Evolutionary conservation across 257 asterid species (phyloP), one percentile per base, ranked within the genome.

Genomic region (Solanum arcanum): DNA sequence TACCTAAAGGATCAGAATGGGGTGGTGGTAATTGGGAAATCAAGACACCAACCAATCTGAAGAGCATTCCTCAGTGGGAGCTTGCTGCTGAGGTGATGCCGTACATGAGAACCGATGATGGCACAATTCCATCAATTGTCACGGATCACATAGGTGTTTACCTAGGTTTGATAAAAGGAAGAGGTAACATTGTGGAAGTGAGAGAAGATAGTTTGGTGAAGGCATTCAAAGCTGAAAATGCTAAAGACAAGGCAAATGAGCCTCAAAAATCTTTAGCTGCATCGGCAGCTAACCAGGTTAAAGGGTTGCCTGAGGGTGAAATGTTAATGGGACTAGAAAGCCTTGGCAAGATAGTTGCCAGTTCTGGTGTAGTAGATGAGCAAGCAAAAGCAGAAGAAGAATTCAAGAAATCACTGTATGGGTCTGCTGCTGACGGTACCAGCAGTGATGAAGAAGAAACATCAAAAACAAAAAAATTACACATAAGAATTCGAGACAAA

Each of bases 11-110:
- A 16, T 93, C 95, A 88, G 99, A 97, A 92, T 97, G 99, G 99
- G 99, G 99, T 62, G 99, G 99, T 87, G 99, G 99, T 83, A 97
- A 97, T 93, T 97, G 99, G 99, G 99, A 97, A 88, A 95, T 97
- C 69, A 97, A 97, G 89, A 97, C 99, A 9, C 98, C 99, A 74
- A 91, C 91, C 44, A 95, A 93, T 92, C 90, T 97, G 93, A 97
- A 96, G 94, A 94, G 93, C 93, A 96, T 97, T 90, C 99, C 99
- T 84, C 99, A 96, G 90, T 97, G 99, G 99, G 98, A 94, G 75
- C 92, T 97, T 87, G 99, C 99, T 89, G 98, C 99, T 89, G 99
- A 97, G 92, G 99, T 97, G 86, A 95, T 94, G 97, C 99, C 99
- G 80, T 97, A 96, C 91, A 97, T 97, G 99, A 96, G 91, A 93